Conservation (phyloP, 1,139 yeast genomes). For the Scheffersomyces parashehatae region DNA sequence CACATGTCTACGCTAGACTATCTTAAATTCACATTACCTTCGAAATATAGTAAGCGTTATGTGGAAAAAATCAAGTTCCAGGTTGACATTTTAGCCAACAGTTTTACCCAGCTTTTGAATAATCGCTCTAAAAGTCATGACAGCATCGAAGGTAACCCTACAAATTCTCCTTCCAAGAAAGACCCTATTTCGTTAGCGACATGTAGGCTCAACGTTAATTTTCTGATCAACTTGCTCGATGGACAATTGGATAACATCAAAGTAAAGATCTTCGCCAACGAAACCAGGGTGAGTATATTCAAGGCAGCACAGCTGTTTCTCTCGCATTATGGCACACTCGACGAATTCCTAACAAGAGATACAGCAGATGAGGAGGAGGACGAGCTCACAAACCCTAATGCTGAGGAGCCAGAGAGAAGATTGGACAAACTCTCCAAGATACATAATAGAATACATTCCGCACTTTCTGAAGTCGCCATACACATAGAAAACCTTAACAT, state of each 20-base stretch:
- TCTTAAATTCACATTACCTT: conserved; percentile 18
- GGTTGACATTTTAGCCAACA: conserved; percentile 14
- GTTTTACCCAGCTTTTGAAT: conserved; percentile 2
- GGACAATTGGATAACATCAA: conserved; percentile 24
- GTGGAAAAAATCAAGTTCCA: conserved; percentile 21
- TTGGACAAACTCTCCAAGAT: conserved; percentile 7
- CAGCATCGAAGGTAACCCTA: not conserved
- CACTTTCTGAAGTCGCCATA: conserved; percentile 25
- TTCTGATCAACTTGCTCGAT: conserved; percentile 16
- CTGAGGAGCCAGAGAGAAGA: conserved; percentile 1
- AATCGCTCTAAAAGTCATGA: not conserved
- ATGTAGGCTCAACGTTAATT: conserved; percentile 23
- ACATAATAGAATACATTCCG: conserved; percentile 15
- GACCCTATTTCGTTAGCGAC: conserved; percentile 20
- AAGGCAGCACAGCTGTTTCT: too few species aligned
- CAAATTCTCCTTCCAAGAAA: conserved; percentile 3
- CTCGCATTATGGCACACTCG: too few species aligned
- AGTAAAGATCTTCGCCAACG: conserved; percentile 27
- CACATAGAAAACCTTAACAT: conserved; percentile 32
- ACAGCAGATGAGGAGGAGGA: not conserved
- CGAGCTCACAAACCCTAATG: not conserved
- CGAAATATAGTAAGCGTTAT: conserved; percentile 23
- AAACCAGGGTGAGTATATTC: conserved; percentile 7
- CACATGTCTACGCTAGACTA: conserved; percentile 22
- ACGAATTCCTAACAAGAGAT: not conserved